These are phyloP conservation scores for Pichia inconspicua DNA, from an alignment of 1,139 yeast genomes.

Conservation along the genomic window DNA sequence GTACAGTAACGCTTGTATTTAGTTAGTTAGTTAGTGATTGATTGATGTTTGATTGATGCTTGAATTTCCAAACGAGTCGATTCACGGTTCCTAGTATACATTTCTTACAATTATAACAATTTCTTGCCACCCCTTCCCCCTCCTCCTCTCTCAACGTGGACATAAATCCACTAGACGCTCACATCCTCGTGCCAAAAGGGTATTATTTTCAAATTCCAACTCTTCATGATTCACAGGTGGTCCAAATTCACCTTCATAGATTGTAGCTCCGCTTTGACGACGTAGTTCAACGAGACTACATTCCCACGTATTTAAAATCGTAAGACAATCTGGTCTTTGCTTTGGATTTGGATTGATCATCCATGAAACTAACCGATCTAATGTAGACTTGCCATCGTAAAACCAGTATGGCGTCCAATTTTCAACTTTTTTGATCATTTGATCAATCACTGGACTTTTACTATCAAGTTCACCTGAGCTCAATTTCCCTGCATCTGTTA, in stretches of 20 bases:
- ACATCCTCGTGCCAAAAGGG: background rate
- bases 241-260: conserved; percentile 94
- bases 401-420: conserved; percentile 84
- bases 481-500: conserved; percentile 88
- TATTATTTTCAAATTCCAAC: conserved; percentile 28
- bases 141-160: background rate
- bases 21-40: no score
- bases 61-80: no score
- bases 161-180: background rate
- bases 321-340: conserved; percentile 70
- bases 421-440: conserved; percentile 9
- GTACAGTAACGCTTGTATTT: no score
- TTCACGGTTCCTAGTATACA: no score
- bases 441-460: conserved; percentile 6
- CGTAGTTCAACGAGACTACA: conserved; percentile 72
- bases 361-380: conserved; percentile 76
- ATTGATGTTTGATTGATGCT: no score
- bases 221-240: conserved; percentile 36
- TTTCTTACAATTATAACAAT: no score
- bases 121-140: no score
- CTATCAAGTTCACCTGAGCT: conserved; percentile 52
- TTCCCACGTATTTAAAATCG: conserved; percentile 62
- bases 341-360: conserved; percentile 87
- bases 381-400: conserved; percentile 60
- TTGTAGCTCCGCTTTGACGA: conserved; percentile 89